Conservation (phyloP, 2,329 filamentous ascomycete genomes). For the Pestalotiopsis sp. region DNA sequence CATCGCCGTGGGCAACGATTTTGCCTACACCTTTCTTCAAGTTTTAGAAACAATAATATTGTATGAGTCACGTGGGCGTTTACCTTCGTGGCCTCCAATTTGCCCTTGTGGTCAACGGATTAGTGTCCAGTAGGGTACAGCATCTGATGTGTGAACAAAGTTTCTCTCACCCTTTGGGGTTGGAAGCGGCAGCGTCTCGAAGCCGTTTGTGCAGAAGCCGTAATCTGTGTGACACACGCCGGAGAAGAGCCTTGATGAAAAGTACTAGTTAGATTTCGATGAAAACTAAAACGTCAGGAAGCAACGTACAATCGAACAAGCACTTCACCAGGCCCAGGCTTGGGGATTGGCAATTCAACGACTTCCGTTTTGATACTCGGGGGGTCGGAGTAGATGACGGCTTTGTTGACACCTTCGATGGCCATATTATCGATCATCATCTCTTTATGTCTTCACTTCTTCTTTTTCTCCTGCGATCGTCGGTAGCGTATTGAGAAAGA, state of each 20-base stretch:
- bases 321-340: constrained; percentile 11
- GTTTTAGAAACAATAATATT: background rate
- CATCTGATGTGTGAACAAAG: background rate
- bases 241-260: background rate
- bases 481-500: background rate
- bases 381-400: background rate
- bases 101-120: constrained; percentile 56
- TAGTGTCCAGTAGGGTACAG: background rate
- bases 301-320: background rate
- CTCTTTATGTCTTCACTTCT: background rate
- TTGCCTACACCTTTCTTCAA: background rate
- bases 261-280: background rate
- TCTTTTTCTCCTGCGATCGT: background rate
- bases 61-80: constrained; percentile 35
- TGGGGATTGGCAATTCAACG: background rate
- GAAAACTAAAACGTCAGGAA: background rate
- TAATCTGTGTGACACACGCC: constrained; percentile 16
- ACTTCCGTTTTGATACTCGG: background rate
- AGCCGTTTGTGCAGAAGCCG: constrained; percentile 11
- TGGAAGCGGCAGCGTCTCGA: background rate
- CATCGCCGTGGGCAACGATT: constrained; percentile 48
- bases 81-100: constrained; percentile 71
- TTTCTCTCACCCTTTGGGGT: background rate
- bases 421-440: background rate
- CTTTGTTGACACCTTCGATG: background rate